phyloP scores from a whole-genome alignment of 306 rosid genomes.

The Quercus parvula region DNA sequence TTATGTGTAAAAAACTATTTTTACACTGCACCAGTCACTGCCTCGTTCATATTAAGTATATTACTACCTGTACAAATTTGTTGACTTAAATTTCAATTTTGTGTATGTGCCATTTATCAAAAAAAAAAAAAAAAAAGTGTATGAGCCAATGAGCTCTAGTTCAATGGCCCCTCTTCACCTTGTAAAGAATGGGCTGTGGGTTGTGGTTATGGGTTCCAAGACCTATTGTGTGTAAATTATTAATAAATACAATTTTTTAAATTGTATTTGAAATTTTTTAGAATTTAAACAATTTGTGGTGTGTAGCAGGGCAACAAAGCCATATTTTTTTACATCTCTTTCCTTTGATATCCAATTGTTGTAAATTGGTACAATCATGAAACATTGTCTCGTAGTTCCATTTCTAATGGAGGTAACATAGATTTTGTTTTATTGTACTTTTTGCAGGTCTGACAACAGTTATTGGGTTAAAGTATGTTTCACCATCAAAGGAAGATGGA shows the following conservation, averaged over 20 bases:
- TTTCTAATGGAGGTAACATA: not conserved
- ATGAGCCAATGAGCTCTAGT: not conserved
- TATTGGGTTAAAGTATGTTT: slow-evolving; percentile 71
- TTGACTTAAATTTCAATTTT: not conserved
- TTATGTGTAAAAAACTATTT: not conserved
- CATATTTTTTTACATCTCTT: not conserved
- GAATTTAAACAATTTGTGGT: not conserved
- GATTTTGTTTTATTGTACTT: not conserved
- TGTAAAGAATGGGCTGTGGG: not conserved
- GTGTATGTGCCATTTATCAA: not conserved
- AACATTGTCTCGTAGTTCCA: not conserved
- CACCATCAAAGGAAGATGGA: slow-evolving; percentile 55
- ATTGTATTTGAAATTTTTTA: not conserved
- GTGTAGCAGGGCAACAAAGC: not conserved
- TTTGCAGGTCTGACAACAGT: slow-evolving; percentile 74
- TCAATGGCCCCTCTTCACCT: not conserved
- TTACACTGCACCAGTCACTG: not conserved
- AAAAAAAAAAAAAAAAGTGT: not conserved
- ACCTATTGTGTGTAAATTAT: not conserved
- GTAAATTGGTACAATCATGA: not conserved
- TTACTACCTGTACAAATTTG: not conserved
- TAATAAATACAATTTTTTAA: not conserved
- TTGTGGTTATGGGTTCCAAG: not conserved
- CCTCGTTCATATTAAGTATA: not conserved
- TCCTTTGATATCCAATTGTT: not conserved